Percentiles rank a stretch among this genome's conserved stretches.
These are phyloP conservation scores for Xerocomus spinulosus DNA, from an alignment of 768 basidiomycete genomes.

Conservation along the genomic window DNA sequence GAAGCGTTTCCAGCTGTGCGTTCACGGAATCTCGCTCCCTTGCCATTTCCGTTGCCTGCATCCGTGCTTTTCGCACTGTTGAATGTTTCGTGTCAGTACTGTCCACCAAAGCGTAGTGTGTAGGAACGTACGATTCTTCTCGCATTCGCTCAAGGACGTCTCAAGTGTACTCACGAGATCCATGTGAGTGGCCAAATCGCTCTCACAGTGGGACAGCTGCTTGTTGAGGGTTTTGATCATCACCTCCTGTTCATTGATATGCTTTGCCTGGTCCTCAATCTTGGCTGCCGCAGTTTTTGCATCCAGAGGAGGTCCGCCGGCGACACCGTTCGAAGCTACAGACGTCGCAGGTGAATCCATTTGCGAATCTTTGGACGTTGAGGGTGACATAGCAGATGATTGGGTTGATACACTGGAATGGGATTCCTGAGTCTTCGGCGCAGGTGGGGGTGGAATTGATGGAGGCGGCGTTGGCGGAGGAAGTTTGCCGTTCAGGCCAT, in stretches of 20 bases:
- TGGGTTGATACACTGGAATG: slow-evolving; percentile 59
- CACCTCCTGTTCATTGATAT: slow-evolving; percentile 76
- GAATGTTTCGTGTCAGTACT: slow-evolving; percentile 8
- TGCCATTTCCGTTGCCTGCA: slow-evolving; percentile 88
- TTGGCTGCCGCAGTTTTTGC: slow-evolving; percentile 47
- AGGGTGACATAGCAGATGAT: slow-evolving; percentile 49
- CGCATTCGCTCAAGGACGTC: slow-evolving; percentile 82
- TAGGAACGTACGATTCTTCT: slow-evolving; percentile 76
- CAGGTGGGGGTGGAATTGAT: slow-evolving; percentile 80
- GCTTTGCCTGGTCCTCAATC: slow-evolving; percentile 71
- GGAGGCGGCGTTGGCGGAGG: slow-evolving; percentile 82
- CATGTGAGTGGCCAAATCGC: slow-evolving; percentile 87
- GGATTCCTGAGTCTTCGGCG: slow-evolving; percentile 52
- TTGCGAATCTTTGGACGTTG: slow-evolving; percentile 67
- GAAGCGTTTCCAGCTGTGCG: slow-evolving; percentile 59
- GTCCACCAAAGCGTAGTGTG: background rate
- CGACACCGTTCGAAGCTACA: slow-evolving; percentile 40
- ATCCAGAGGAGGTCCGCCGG: slow-evolving; percentile 40
- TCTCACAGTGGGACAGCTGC: slow-evolving; percentile 89
- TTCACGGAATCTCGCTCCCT: slow-evolving; percentile 78
- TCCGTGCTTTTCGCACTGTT: slow-evolving; percentile 85
- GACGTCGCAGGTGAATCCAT: slow-evolving; percentile 67
- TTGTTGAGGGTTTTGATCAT: slow-evolving; percentile 95
- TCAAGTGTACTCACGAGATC: slow-evolving; percentile 83
- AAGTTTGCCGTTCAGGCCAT: slow-evolving; percentile 66